These are phyloP conservation scores for Fraxinus americana DNA, from an alignment of 257 asterid genomes.

Conservation along the genomic window DNA sequence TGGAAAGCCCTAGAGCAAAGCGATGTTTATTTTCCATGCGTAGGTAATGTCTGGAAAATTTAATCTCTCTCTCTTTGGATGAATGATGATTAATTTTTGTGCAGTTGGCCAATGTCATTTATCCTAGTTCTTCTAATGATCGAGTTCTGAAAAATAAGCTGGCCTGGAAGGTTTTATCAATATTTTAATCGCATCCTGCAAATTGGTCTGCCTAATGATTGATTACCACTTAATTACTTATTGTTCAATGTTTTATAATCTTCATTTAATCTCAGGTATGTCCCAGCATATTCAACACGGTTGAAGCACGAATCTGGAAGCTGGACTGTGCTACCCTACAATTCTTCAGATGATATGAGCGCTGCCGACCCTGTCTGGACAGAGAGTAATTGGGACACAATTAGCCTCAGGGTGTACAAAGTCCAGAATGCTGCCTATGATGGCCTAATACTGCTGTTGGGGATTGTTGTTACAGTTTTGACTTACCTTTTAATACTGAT, in stretches of 20 bases:
- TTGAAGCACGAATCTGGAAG: constrained; percentile 62
- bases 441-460: constrained; percentile 57
- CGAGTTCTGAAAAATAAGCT: constrained; percentile 4
- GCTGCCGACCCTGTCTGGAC: constrained; percentile 85
- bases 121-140: background rate
- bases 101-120: background rate
- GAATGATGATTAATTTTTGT: background rate
- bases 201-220: background rate
- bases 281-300: constrained; percentile 94
- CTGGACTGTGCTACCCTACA: constrained; percentile 68
- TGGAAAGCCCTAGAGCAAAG: background rate
- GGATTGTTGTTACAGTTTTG: constrained; percentile 59
- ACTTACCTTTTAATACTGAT: constrained; percentile 57
- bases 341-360: constrained; percentile 56
- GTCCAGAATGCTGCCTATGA: constrained; percentile 64
- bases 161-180: background rate
- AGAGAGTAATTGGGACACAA: constrained; percentile 88
- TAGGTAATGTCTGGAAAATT: background rate
- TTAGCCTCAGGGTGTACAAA: constrained; percentile 60
- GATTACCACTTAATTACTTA: background rate
- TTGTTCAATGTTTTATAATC: background rate
- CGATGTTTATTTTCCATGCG: background rate
- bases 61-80: background rate
- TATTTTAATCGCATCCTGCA: background rate
- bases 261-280: constrained; percentile 53